Percentiles rank a stretch among this genome's conserved stretches.
These are phyloP conservation scores for Leishmania guyanensis DNA, from an alignment of 208 protist species.

Conservation along the genomic window DNA sequence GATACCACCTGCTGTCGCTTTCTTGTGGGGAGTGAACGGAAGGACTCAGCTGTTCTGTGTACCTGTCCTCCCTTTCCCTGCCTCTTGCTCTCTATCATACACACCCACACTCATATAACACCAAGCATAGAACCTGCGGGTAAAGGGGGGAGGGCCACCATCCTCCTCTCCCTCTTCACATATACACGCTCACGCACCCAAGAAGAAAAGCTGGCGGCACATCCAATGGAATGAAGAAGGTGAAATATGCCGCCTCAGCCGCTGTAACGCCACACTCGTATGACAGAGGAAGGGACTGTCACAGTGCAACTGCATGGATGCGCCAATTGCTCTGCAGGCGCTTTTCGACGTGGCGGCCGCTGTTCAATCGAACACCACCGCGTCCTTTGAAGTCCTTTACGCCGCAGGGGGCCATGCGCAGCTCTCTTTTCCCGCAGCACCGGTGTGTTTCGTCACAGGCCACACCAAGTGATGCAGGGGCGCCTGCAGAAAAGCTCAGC, in stretches of 20 bases:
- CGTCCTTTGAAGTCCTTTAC: no score
- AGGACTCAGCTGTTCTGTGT: background rate
- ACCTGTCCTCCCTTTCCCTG: background rate
- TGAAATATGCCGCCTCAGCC: background rate
- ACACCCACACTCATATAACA: background rate
- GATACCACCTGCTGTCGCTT: background rate
- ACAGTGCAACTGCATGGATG: background rate
- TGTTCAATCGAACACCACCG: background rate
- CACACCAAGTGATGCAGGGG: background rate
- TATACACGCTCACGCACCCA: background rate
- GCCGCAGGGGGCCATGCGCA: background rate
- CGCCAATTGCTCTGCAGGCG: background rate
- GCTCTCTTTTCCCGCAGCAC: background rate
- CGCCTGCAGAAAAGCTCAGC: background rate
- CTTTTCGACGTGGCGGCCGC: background rate
- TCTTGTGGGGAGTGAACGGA: background rate
- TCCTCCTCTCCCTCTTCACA: background rate
- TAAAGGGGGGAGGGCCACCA: background rate
- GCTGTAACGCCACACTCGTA: background rate
- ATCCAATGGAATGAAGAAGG: conserved; percentile 6
- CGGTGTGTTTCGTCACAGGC: background rate
- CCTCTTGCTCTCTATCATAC: background rate
- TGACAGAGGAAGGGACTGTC: background rate
- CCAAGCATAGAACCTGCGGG: background rate
- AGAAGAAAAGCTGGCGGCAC: background rate